Evolutionary conservation across 345 rosid genomes (phyloP).

Genomic region (Pugionium dolabratum): DNA sequence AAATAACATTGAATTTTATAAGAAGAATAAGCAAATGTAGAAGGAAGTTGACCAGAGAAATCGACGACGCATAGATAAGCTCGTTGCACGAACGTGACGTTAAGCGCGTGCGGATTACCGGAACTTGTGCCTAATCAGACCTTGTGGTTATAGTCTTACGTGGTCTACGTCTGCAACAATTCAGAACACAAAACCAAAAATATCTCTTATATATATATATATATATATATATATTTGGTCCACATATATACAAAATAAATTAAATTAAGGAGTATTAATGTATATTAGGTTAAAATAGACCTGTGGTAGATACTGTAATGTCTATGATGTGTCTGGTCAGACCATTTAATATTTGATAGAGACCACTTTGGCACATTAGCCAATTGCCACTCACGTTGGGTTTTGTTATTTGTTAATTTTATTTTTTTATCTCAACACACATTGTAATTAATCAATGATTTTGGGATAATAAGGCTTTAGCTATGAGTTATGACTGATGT

Average conservation of each 20-base stretch:
- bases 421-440: not conserved
- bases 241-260: not conserved
- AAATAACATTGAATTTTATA: no score
- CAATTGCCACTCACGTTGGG: constrained; percentile 14
- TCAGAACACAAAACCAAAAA: constrained; percentile 3
- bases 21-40: no score
- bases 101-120: constrained; percentile 43
- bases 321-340: constrained; percentile 44
- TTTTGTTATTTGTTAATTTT: not conserved
- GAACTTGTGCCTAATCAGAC: constrained; percentile 45
- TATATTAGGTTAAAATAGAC: constrained; percentile 29
- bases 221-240: not conserved
- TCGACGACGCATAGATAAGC: constrained; percentile 24
- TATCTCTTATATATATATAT: not conserved
- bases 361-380: constrained; percentile 36
- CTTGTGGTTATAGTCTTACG: constrained; percentile 36
- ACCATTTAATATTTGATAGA: constrained; percentile 34
- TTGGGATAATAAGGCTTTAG: not conserved
- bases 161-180: constrained; percentile 41
- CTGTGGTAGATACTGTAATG: constrained; percentile 39
- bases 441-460: not conserved
- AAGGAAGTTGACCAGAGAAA: no score
- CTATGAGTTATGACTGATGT: no score
- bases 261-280: constrained; percentile 4
- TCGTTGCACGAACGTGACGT: constrained; percentile 38